Evolutionary conservation across 2,329 filamentous ascomycete genomes (phyloP).

Genomic region (Xenosphaeropsis pyriputrescens): DNA sequence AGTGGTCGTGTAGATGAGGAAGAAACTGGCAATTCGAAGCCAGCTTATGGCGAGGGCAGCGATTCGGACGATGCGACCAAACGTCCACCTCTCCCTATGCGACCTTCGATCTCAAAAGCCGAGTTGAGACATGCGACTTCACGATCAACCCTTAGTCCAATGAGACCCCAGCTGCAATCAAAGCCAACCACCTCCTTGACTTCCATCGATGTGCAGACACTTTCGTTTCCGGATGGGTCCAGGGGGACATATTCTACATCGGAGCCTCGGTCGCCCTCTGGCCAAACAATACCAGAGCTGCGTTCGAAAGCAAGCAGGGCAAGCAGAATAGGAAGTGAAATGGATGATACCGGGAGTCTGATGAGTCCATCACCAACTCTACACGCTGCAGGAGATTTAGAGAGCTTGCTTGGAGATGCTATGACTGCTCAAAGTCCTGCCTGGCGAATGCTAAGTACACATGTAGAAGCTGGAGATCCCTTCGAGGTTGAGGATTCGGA

Average conservation of each 20-base stretch:
- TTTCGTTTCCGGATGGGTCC: constrained; percentile 57
- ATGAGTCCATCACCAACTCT: constrained; percentile 30
- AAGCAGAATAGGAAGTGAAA: constrained; percentile 27
- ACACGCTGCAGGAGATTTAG: constrained; percentile 53
- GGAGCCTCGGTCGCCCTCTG: constrained; percentile 12
- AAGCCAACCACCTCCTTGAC: constrained; percentile 77
- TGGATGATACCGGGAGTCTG: constrained; percentile 32
- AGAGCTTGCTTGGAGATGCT: constrained; percentile 67
- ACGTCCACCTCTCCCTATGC: constrained; percentile 28
- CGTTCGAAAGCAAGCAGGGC: constrained; percentile 10
- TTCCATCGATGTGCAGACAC: constrained; percentile 63
- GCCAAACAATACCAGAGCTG: constrained; percentile 13
- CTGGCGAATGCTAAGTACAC: constrained; percentile 51
- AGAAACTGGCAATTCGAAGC: not conserved
- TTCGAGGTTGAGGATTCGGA: constrained; percentile 37
- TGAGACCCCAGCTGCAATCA: constrained; percentile 28
- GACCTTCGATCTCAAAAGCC: constrained; percentile 20
- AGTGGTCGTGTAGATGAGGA: not conserved
- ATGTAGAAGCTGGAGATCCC: constrained; percentile 41
- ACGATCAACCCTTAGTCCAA: constrained; percentile 8
- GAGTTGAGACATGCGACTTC: constrained; percentile 7
- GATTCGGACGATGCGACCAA: constrained; percentile 16
- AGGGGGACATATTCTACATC: constrained; percentile 44
- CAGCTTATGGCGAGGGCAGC: not conserved
- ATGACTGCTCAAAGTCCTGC: constrained; percentile 50